These are phyloP conservation scores for Gymnopilus dilepis DNA, from an alignment of 768 basidiomycete species.

Conservation along the genomic window DNA sequence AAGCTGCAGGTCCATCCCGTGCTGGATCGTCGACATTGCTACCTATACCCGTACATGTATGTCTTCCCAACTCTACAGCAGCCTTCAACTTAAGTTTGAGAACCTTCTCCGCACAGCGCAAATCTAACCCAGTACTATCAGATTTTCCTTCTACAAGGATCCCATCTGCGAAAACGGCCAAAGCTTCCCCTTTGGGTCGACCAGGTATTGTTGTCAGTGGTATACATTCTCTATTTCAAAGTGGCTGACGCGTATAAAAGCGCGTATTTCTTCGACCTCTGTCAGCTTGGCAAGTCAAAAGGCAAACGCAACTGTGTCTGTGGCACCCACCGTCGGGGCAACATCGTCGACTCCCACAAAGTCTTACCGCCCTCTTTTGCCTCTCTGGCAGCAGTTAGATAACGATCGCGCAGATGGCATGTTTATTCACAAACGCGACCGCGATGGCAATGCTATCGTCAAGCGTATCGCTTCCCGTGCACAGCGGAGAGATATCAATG, in stretches of 20 bases:
- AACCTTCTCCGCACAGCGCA: not conserved
- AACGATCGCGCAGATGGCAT: slow-evolving; percentile 15
- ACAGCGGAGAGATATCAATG: not conserved
- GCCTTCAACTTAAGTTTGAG: not conserved
- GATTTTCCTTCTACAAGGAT: not conserved
- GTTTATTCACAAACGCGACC: slow-evolving; percentile 11
- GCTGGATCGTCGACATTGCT: not conserved
- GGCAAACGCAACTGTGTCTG: not conserved
- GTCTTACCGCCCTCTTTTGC: slow-evolving; percentile 6
- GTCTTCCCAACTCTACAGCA: no score
- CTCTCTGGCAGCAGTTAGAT: slow-evolving; percentile 24
- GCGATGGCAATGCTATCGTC: slow-evolving; percentile 9
- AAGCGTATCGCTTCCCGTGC: slow-evolving; percentile 19
- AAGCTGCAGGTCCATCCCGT: not conserved
- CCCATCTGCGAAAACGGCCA: not conserved
- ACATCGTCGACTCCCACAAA: not conserved
- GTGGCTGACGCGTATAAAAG: not conserved
- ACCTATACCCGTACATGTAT: not conserved
- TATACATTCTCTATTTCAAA: not conserved
- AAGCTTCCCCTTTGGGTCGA: not conserved
- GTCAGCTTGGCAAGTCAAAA: not conserved
- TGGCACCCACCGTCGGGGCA: not conserved
- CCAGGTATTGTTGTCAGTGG: not conserved
- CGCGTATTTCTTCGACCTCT: not conserved
- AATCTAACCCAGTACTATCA: not conserved